Evolutionary conservation across 805 yeast genomes (phyloP).

Genomic region (Pichia ethanolica): DNA sequence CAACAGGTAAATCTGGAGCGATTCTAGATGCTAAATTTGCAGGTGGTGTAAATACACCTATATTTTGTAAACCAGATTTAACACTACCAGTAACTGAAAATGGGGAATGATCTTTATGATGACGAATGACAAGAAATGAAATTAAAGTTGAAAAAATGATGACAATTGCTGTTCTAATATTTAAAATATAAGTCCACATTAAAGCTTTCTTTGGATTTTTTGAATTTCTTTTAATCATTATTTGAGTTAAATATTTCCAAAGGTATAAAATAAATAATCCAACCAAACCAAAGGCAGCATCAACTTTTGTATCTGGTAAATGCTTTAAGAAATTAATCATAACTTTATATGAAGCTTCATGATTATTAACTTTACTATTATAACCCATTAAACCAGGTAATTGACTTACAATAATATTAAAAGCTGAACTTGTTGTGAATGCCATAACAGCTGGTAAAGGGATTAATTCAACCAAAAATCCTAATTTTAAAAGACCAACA

Average conservation of each 20-base stretch:
- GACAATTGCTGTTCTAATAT: constrained; percentile 72
- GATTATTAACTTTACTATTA: constrained; percentile 42
- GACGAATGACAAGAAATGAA: constrained; percentile 62
- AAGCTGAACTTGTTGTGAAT: constrained; percentile 91
- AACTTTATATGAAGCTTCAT: constrained; percentile 61
- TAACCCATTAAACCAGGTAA: constrained; percentile 81
- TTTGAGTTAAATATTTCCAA: constrained; percentile 61
- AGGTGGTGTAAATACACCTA: constrained; percentile 62
- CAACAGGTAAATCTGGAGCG: constrained; percentile 78
- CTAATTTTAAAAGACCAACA: constrained; percentile 73
- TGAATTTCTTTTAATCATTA: constrained; percentile 52
- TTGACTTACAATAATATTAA: constrained; percentile 74
- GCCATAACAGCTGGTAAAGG: constrained; percentile 90
- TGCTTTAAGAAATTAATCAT: constrained; percentile 66
- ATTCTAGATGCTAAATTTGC: constrained; percentile 47
- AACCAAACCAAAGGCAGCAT: constrained; percentile 86
- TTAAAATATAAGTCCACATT: constrained; percentile 59
- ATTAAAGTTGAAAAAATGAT: constrained; percentile 76
- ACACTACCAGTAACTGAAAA: constrained; percentile 66
- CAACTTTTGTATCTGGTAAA: constrained; percentile 57
- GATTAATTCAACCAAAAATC: constrained; percentile 81
- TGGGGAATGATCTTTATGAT: constrained; percentile 32
- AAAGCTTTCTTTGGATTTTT: constrained; percentile 51
- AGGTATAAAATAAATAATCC: constrained; percentile 59
- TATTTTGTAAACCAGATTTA: constrained; percentile 73